Base-by-base conservation (phyloP, 2,329 filamentous ascomycete species). In the Verticillium nonalfalfae region DNA sequence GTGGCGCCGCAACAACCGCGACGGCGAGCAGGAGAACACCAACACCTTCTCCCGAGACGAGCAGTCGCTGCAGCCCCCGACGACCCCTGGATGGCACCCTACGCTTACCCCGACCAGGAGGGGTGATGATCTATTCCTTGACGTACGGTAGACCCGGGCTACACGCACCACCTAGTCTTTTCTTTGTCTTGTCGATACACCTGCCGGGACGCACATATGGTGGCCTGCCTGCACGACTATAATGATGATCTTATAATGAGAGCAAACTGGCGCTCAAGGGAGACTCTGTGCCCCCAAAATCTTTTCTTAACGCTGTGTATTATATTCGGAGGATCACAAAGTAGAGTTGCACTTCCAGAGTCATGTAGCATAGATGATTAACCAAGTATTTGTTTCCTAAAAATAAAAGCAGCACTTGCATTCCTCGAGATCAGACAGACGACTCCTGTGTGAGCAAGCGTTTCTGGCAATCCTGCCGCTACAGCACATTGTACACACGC, bases 51-150 rank as follows among this genome's bases (percentile, higher is more conserved):
- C 58, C 40, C 33, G 55, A 45, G 62, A 58, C 55, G 66, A 59
- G 61, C 63, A 63, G 34, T 18, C 63, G 21, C 61, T 63, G 38
- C 66, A 69, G 33, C 68, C 79, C 52, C 80, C 81, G 1, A 72
- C 71, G 39, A 82, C 81, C 40, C 85, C 85, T 0, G 79, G 80
- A 1, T 88, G 86, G 85, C 78, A 86, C 66, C 87, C 87, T 3
- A 82, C 81, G 66, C 68, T 91, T 67, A 91, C 88, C 56, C 89
- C 89, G 2, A 87, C 85, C 61, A 76, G 86, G 63, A 79, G 85
- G 57, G 88, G 89, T 0, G 84, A 88, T 33, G 87, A 90, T 69
- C 69, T 91, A 62, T 88, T 83, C 65, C 68, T 86, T 66, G 81
- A 82, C 65, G 82, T 86, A 64, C 78, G 80, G 63, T 85, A 63